Percentiles rank a stretch among this genome's conserved stretches.
Evolutionary conservation across 1,139 yeast species (phyloP).

Genomic region (Hanseniaspora uvarum): DNA sequence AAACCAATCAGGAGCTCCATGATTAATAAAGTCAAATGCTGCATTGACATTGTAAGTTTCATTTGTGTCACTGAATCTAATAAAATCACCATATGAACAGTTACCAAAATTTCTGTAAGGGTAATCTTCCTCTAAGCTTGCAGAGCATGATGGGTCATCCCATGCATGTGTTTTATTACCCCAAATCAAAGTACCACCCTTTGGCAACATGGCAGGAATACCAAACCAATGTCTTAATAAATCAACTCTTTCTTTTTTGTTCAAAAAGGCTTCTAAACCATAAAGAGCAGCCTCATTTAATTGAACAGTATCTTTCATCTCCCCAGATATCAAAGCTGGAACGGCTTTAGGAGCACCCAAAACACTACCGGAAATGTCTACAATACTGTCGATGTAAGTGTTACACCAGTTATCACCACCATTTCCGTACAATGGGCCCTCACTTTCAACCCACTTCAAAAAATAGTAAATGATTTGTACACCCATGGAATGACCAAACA

Average conservation of each 20-base stretch:
- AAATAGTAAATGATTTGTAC: constrained; percentile 79
- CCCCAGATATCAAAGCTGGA: constrained; percentile 86
- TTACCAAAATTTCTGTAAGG: constrained; percentile 15
- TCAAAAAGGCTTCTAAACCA: constrained; percentile 87
- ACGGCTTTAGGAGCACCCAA: constrained; percentile 91
- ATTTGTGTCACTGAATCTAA: constrained; percentile 46
- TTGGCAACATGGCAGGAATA: constrained; percentile 87
- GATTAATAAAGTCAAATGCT: constrained; percentile 54
- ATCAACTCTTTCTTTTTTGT: constrained; percentile 77
- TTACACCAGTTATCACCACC: constrained; percentile 87
- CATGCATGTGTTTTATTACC: constrained; percentile 46
- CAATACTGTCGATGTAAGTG: constrained; percentile 62
- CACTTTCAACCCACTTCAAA: constrained; percentile 91
- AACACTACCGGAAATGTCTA: constrained; percentile 78
- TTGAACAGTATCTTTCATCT: constrained; percentile 95
- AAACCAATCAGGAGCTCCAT: constrained; percentile 69
- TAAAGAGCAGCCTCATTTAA: constrained; percentile 85
- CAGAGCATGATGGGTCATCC: constrained; percentile 38
- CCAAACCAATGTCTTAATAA: constrained; percentile 86
- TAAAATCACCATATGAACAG: constrained; percentile 55
- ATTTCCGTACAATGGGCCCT: constrained; percentile 67
- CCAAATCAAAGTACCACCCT: constrained; percentile 88
- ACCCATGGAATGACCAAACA: constrained; percentile 95
- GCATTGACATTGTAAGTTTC: constrained; percentile 54
- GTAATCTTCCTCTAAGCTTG: background rate